Percentiles rank a stretch among this genome's conserved stretches.
These are phyloP conservation scores for Herpetospermum pedunculosum DNA, from an alignment of 306 rosid genomes.

Conservation along the genomic window DNA sequence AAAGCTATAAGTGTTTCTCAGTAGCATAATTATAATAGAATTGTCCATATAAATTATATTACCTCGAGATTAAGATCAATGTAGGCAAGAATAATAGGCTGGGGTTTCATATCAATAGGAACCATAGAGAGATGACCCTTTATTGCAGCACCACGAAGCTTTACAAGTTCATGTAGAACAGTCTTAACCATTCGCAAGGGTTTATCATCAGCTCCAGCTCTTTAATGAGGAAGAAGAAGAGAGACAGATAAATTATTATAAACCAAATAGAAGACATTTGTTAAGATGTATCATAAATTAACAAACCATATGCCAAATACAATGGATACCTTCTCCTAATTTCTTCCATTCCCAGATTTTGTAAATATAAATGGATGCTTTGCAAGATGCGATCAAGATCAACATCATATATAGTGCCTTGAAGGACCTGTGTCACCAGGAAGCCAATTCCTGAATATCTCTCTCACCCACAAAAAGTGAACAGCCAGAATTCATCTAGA, in stretches of 20 bases:
- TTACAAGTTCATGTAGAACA: conserved; percentile 95
- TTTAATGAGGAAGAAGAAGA: conserved; percentile 17
- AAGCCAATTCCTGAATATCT: conserved; percentile 2
- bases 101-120: conserved; percentile 96
- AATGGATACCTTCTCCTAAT: conserved; percentile 77
- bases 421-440: conserved; percentile 67
- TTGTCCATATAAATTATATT: conserved; percentile 4
- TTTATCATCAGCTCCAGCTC: conserved; percentile 99
- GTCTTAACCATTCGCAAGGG: conserved; percentile 98
- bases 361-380: conserved; percentile 94
- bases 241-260: conserved; percentile 4
- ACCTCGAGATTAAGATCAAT: conserved; percentile 99
- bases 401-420: conserved; percentile 88
- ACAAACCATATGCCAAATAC: neutral
- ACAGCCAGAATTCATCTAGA: neutral
- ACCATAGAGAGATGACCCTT: conserved; percentile 99
- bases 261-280: neutral
- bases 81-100: conserved; percentile 96
- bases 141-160: conserved; percentile 98
- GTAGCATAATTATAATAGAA: neutral
- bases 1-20: neutral
- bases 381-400: conserved; percentile 93
- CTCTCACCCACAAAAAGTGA: neutral
- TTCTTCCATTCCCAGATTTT: conserved; percentile 99
- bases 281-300: neutral